phyloP scores from a whole-genome alignment of 192 early-diverging fungal genomes.

The Coemansia pectinata region DNA sequence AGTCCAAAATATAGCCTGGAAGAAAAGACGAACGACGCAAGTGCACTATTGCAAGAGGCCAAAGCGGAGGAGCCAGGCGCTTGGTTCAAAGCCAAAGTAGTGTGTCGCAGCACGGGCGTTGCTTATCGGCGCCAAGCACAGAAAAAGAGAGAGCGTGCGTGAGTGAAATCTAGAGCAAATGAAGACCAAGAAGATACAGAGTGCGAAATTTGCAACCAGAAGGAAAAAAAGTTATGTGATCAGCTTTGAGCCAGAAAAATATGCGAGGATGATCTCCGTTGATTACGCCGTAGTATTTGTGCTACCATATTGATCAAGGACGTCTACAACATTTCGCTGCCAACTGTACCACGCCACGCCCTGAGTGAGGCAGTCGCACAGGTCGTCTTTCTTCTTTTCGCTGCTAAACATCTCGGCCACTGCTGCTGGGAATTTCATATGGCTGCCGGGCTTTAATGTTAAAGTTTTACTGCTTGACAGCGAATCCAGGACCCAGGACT shows the following conservation, averaged over 20 bases:
- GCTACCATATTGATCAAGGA: slow-evolving; percentile 26
- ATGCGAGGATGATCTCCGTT: background rate
- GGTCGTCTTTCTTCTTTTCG: slow-evolving; percentile 51
- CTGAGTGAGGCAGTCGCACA: slow-evolving; percentile 53
- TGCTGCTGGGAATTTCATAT: slow-evolving; percentile 24
- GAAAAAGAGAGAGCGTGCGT: background rate
- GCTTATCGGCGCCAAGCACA: background rate
- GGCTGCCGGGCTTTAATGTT: slow-evolving; percentile 12
- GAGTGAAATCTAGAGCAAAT: background rate
- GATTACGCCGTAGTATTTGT: background rate
- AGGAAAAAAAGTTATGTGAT: slow-evolving; percentile 11
- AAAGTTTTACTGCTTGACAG: background rate
- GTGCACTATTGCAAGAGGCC: background rate
- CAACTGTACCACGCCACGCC: slow-evolving; percentile 51
- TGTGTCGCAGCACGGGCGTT: background rate
- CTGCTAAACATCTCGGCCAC: slow-evolving; percentile 30
- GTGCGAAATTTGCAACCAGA: background rate
- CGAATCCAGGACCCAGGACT: slow-evolving; percentile 40
- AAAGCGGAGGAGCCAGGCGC: background rate
- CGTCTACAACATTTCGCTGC: slow-evolving; percentile 30
- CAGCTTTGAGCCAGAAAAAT: background rate
- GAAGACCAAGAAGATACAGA: background rate
- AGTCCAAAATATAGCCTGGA: background rate
- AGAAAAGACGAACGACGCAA: slow-evolving; percentile 2
- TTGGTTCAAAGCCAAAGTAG: background rate